phyloP scores from a whole-genome alignment of 192 early-diverging fungal genomes.

The Linnemannia elongata region DNA sequence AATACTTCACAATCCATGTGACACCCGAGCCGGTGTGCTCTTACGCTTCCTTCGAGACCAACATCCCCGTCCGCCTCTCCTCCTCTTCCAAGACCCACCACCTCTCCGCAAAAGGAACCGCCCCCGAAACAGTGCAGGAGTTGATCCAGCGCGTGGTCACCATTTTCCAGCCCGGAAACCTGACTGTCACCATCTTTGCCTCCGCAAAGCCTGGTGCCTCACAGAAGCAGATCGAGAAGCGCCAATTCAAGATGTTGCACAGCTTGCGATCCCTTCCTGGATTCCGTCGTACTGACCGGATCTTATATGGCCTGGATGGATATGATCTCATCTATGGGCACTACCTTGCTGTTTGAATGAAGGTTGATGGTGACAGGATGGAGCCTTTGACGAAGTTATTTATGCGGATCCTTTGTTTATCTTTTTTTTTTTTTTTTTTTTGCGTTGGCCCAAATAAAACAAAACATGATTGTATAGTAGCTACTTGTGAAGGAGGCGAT shows the following conservation, averaged over 20 bases:
- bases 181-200: conserved; percentile 79
- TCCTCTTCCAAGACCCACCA: conserved; percentile 51
- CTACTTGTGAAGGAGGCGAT: too few relatives aligned
- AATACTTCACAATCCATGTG: conserved; percentile 98
- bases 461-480: too few relatives aligned
- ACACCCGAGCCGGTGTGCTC: conserved; percentile 97
- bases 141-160: conserved; percentile 74
- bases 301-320: conserved; percentile 85
- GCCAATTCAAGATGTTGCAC: conserved; percentile 57
- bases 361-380: too few relatives aligned
- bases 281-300: conserved; percentile 75
- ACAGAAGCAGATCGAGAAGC: conserved; percentile 40
- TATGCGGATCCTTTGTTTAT: too few relatives aligned
- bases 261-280: conserved; percentile 67
- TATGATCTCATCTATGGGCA: conserved; percentile 86
- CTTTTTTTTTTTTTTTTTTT: too few relatives aligned
- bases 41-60: conserved; percentile 98
- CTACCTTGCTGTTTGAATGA: conserved; percentile 55
- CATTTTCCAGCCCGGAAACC: conserved; percentile 87
- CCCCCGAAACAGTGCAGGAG: conserved; percentile 78
- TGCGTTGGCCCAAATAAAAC: too few relatives aligned
- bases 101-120: conserved; percentile 59
- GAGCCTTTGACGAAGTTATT: too few relatives aligned
- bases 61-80: conserved; percentile 77
- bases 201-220: conserved; percentile 48